Conservation (phyloP, 2,329 filamentous ascomycete genomes). For the Colletotrichum sp. region DNA sequence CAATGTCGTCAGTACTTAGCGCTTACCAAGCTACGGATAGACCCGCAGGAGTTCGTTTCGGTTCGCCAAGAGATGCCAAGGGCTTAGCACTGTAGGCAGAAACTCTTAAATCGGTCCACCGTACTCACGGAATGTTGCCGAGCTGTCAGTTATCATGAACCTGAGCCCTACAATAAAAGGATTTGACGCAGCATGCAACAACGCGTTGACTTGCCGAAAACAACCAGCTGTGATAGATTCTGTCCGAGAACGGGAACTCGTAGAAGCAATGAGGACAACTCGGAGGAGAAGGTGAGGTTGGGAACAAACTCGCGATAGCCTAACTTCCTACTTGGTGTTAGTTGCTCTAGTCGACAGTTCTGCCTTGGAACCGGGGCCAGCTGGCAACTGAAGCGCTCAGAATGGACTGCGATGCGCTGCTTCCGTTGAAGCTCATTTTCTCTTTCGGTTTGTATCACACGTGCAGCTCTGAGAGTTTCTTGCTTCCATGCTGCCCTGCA, state of each 20-base stretch:
- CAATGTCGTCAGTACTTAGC: background rate
- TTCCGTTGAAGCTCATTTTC: fast-evolving
- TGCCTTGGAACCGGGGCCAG: too few species aligned
- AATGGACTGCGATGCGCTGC: background rate
- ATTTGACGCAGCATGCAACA: background rate
- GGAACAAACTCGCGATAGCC: too few species aligned
- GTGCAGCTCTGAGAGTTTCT: background rate
- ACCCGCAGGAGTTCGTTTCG: background rate
- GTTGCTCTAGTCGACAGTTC: background rate
- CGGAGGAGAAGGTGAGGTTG: background rate
- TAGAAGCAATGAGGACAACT: background rate
- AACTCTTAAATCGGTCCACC: background rate
- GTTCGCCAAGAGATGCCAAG: background rate
- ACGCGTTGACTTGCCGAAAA: background rate
- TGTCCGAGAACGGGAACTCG: background rate
- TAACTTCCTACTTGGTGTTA: background rate
- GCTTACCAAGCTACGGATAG: background rate
- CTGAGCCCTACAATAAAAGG: background rate
- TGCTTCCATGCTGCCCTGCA: background rate
- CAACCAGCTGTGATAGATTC: background rate
- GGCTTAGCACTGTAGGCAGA: background rate
- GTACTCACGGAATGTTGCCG: background rate
- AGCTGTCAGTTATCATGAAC: background rate
- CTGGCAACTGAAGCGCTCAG: background rate
- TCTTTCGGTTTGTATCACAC: background rate